These are phyloP conservation scores for Talaromyces sp. DNA, from an alignment of 2,329 filamentous ascomycete genomes.

Conservation along the genomic window DNA sequence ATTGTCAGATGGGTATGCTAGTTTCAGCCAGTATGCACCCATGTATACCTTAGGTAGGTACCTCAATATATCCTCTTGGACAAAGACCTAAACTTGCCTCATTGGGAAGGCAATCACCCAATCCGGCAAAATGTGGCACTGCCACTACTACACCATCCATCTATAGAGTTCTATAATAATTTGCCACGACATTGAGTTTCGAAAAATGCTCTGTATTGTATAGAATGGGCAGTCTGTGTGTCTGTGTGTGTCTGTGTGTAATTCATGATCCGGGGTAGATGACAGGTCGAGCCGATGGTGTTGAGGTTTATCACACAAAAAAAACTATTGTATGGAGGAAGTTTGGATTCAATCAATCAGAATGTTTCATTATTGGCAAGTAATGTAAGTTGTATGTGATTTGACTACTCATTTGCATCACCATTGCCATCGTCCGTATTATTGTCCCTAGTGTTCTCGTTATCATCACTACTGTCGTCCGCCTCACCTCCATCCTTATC, in stretches of 20 bases:
- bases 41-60: background rate
- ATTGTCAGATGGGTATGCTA: too few species aligned
- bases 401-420: background rate
- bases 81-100: background rate
- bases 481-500: background rate
- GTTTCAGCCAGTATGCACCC: too few species aligned
- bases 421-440: background rate
- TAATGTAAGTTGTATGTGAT: background rate
- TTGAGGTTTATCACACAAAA: background rate
- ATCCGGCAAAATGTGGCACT: background rate
- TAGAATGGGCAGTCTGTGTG: background rate
- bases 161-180: background rate
- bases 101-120: background rate
- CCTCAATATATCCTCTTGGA: background rate
- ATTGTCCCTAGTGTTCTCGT: background rate
- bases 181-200: background rate
- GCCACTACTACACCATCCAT: background rate
- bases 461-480: constrained; percentile 1
- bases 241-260: too few species aligned
- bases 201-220: background rate
- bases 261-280: background rate
- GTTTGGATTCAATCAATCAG: background rate
- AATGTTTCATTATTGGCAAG: background rate
- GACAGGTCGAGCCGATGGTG: background rate
- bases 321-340: background rate